phyloP scores from a whole-genome alignment of 306 rosid genomes.

The Trichosanthes cucumerina region DNA sequence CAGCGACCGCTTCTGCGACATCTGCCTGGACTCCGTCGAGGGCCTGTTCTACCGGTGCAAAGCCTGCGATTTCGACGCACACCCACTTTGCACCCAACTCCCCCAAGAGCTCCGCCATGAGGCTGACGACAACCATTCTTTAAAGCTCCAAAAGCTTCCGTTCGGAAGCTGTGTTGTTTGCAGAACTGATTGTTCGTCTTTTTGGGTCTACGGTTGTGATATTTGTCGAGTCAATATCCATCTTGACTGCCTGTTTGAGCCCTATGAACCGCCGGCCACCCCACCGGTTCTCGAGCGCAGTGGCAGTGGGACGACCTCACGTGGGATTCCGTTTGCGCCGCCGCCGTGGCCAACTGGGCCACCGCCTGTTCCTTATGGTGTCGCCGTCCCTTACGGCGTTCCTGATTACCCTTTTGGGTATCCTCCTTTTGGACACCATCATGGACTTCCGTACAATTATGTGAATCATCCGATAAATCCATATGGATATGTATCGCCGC shows the following conservation, averaged over 20 bases:
- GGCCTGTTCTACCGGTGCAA: slow-evolving; percentile 16
- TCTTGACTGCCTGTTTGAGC: neutral
- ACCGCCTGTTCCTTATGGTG: neutral
- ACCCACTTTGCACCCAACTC: slow-evolving; percentile 18
- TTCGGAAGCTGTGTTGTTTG: neutral
- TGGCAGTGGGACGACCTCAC: neutral
- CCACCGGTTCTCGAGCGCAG: neutral
- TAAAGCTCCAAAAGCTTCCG: neutral
- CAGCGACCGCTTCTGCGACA: neutral
- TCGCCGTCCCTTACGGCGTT: neutral
- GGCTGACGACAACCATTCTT: neutral
- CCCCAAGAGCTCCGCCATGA: slow-evolving; percentile 1
- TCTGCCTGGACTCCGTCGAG: neutral
- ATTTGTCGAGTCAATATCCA: neutral
- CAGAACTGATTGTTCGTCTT: neutral
- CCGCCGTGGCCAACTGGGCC: neutral
- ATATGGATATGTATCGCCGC: neutral
- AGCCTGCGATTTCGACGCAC: slow-evolving; percentile 9
- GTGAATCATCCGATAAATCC: neutral
- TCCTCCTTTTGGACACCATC: neutral
- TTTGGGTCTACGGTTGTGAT: neutral
- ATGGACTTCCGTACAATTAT: neutral
- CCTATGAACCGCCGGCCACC: neutral
- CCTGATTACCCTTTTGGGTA: neutral
- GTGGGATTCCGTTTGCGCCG: neutral